Conservation (phyloP, 108 stramenopile genomes). For the Chaetoceros tenuissimus region DNA sequence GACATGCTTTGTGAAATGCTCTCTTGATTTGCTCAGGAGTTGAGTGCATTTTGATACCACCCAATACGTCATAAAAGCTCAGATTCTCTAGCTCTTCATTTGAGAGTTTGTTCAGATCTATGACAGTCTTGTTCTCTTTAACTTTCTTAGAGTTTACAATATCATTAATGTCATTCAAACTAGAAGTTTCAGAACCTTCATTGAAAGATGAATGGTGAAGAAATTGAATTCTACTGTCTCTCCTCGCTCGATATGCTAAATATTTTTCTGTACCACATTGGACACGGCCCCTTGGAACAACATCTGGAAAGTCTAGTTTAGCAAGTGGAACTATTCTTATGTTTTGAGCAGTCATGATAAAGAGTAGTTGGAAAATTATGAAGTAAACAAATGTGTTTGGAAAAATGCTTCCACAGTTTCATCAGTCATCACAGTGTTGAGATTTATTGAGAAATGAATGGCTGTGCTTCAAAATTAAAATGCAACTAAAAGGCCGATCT, state of each 20-base stretch:
- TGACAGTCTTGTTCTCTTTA: not conserved
- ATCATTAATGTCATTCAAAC: not conserved
- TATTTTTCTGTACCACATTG: slow-evolving; percentile 26
- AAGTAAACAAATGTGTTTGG: too few relatives aligned
- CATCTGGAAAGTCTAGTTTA: not conserved
- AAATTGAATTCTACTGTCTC: slow-evolving; percentile 15
- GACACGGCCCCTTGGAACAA: slow-evolving; percentile 2
- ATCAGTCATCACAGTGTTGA: too few relatives aligned
- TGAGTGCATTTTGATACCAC: slow-evolving; percentile 43
- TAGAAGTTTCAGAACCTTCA: not conserved
- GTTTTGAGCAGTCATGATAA: not conserved
- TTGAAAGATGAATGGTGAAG: slow-evolving; percentile 22
- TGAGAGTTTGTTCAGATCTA: slow-evolving; percentile 43
- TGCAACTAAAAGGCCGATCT: too few relatives aligned
- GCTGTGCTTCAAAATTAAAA: too few relatives aligned
- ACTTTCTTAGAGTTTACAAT: not conserved
- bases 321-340: not conserved
- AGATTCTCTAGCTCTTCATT: slow-evolving; percentile 41
- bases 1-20: slow-evolving; percentile 78
- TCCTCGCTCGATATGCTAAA: slow-evolving; percentile 29
- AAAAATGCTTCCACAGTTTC: too few relatives aligned
- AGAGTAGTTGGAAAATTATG: too few relatives aligned
- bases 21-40: slow-evolving; percentile 58
- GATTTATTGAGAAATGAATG: too few relatives aligned
- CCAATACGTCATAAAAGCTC: slow-evolving; percentile 63